Evolutionary conservation across 73 alveolate species (phyloP).

Genomic region (Paramecium bursaria): DNA sequence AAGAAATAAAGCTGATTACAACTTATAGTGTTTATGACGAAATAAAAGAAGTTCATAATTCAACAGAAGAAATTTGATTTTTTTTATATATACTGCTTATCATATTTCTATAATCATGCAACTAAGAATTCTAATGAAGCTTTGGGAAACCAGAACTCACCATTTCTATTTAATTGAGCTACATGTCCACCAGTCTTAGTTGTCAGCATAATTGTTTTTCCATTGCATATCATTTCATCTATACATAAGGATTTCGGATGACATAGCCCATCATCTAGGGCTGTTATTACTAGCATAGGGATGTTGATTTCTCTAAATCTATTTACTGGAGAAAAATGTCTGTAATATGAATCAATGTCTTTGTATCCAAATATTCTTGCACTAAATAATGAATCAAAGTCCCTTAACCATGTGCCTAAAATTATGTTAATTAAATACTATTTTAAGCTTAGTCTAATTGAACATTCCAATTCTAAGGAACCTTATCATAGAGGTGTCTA

Average conservation of each 20-base stretch:
- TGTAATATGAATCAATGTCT: not conserved
- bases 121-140: constrained; percentile 20
- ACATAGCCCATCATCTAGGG: constrained; percentile 10
- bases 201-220: not conserved
- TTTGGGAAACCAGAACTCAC: constrained; percentile 36
- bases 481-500: not conserved
- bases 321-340: constrained; percentile 4
- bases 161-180: constrained; percentile 9
- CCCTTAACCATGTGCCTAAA: constrained; percentile 19
- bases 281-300: not conserved
- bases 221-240: constrained; percentile 40
- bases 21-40: too few relatives aligned
- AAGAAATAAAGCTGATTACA: too few relatives aligned
- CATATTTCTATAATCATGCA: not conserved
- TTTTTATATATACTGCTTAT: too few relatives aligned
- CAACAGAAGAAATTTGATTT: not conserved
- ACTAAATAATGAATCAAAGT: constrained; percentile 15
- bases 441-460: not conserved
- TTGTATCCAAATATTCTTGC: constrained; percentile 3
- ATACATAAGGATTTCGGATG: not conserved
- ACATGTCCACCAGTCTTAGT: constrained; percentile 48
- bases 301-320: not conserved
- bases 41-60: not conserved
- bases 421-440: too few relatives aligned
- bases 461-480: not conserved